phyloP scores from a whole-genome alignment of 2,329 filamentous ascomycete species.

The Colletotrichum godetiae region DNA sequence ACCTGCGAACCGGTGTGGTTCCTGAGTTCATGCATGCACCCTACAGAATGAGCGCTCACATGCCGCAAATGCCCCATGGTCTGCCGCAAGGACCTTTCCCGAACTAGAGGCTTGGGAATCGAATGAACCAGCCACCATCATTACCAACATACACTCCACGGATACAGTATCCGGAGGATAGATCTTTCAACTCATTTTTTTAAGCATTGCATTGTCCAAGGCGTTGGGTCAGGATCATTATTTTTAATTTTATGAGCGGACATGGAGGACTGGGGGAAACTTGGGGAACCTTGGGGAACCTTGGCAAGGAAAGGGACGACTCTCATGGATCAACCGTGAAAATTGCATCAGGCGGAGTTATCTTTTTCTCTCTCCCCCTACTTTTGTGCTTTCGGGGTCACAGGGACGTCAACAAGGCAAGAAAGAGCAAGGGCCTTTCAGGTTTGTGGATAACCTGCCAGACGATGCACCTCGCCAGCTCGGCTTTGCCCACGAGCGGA shows the following conservation, averaged over 20 bases:
- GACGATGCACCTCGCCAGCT: neutral
- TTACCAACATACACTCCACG: neutral
- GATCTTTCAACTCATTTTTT: slow-evolving; percentile 17
- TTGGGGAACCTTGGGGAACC: neutral
- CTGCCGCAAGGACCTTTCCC: slow-evolving; percentile 47
- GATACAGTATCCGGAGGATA: neutral
- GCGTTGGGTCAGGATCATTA: slow-evolving; percentile 35
- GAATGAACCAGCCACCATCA: neutral
- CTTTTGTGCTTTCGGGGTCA: slow-evolving; percentile 8
- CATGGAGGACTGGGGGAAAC: neutral
- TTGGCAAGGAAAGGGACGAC: slow-evolving; percentile 17
- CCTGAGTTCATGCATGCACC: slow-evolving; percentile 63
- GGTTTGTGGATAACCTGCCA: slow-evolving; percentile 12
- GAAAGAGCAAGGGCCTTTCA: neutral
- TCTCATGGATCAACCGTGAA: slow-evolving; percentile 19
- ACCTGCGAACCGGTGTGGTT: slow-evolving; percentile 76
- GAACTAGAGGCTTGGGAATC: slow-evolving; percentile 44
- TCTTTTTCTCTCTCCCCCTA: neutral
- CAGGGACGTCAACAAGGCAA: neutral
- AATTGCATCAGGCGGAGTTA: slow-evolving; percentile 35
- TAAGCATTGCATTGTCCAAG: slow-evolving; percentile 35
- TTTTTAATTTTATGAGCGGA: slow-evolving; percentile 19
- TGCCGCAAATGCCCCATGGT: slow-evolving; percentile 34
- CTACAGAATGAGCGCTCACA: slow-evolving; percentile 27
- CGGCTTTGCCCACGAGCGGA: neutral